These are phyloP conservation scores for Fragilaria crotonensis DNA, from an alignment of 108 stramenopile species.

Conservation along the genomic window DNA sequence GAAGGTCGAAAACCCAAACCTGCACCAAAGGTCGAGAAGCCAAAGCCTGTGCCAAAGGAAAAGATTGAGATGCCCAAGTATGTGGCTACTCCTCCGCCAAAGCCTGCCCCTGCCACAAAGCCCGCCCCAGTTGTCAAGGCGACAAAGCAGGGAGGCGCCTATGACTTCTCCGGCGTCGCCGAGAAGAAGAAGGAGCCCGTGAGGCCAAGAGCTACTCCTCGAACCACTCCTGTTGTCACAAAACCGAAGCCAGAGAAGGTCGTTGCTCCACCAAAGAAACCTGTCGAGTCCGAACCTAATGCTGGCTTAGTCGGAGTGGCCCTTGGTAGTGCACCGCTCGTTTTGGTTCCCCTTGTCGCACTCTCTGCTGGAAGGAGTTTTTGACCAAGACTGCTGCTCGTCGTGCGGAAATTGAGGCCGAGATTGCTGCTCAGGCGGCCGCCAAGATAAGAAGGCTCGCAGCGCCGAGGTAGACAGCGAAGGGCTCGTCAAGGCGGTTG, in stretches of 20 bases:
- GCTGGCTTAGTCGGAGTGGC: slow-evolving; percentile 61
- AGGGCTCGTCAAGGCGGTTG: slow-evolving; percentile 50
- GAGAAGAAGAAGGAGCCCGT: too few species aligned
- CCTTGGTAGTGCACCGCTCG: slow-evolving; percentile 72
- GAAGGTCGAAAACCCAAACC: too few species aligned
- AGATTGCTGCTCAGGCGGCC: slow-evolving; percentile 52
- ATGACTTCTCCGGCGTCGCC: too few species aligned
- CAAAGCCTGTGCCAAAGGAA: too few species aligned
- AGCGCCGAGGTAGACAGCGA: slow-evolving; percentile 50
- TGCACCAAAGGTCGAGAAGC: too few species aligned
- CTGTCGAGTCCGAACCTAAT: slow-evolving; percentile 34
- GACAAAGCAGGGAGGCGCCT: too few species aligned
- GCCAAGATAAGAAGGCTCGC: slow-evolving; percentile 34
- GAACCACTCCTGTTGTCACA: too few species aligned
- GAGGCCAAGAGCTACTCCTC: too few species aligned
- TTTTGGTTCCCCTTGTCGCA: slow-evolving; percentile 52
- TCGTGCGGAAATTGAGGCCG: slow-evolving; percentile 60
- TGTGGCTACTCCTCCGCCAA: too few species aligned
- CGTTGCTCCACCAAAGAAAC: slow-evolving; percentile 12
- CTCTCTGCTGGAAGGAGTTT: slow-evolving; percentile 53
- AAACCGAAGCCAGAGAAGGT: too few species aligned
- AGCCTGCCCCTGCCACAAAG: background rate
- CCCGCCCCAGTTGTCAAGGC: slow-evolving; percentile 3
- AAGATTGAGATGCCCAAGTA: too few species aligned
- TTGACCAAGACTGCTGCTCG: slow-evolving; percentile 47